Conservation (phyloP, 306 rosid genomes). For the Cicer chorassanicum region DNA sequence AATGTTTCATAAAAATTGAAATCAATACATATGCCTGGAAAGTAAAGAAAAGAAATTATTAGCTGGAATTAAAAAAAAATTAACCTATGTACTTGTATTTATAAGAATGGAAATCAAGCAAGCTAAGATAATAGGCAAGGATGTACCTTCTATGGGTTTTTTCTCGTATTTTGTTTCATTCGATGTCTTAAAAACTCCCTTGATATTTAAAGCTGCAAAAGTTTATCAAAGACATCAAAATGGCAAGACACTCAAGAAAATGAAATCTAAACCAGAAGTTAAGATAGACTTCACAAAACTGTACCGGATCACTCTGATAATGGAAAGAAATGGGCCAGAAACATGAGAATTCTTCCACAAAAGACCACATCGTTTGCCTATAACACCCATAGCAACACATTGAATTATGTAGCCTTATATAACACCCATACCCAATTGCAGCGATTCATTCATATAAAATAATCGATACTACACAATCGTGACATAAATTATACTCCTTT, state of each 20-base stretch:
- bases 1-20: conserved; percentile 97
- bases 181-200: conserved; percentile 82
- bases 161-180: conserved; percentile 96
- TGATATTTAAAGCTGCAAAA: too few relatives aligned
- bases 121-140: conserved; percentile 37
- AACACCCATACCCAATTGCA: background rate
- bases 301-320: too few relatives aligned
- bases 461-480: conserved; percentile 6
- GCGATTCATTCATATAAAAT: background rate
- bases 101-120: conserved; percentile 26
- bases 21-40: conserved; percentile 92
- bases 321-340: too few relatives aligned
- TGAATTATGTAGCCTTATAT: background rate
- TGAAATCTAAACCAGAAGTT: too few relatives aligned
- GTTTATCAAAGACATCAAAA: too few relatives aligned
- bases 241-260: too few relatives aligned
- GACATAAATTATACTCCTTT: conserved; percentile 3
- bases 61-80: conserved; percentile 17
- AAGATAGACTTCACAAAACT: too few relatives aligned
- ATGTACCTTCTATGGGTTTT: conserved; percentile 81
- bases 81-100: conserved; percentile 4
- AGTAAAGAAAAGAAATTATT: conserved; percentile 36
- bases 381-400: conserved; percentile 37
- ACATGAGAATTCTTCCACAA: conserved; percentile 93
- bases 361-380: conserved; percentile 96